Evolutionary conservation across 202 grass and related monocot genomes (phyloP), one percentile per base, ranked within the genome.

Genomic region (Carex arenaria): DNA sequence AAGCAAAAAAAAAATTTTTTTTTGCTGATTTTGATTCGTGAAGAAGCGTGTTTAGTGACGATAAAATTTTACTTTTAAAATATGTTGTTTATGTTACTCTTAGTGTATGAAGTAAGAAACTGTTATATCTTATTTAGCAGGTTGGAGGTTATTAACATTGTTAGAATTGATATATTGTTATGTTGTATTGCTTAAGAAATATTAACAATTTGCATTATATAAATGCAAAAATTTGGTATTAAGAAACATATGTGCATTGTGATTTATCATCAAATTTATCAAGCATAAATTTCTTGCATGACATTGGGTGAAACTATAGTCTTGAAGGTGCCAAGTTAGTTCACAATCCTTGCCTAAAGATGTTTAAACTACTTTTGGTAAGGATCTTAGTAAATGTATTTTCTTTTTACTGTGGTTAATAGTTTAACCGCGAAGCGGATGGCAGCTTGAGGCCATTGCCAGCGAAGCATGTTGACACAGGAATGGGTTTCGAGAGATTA

Each of bases 381-480:
- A 60, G 51, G 28, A 28, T 78, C 10, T 4, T 59, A 59, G 53
- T 20, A n/a, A 19, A 3, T 12, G 8, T 13, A 59, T 78, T 59
- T 36, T 78, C 17, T 34, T 56, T 74, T 78, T 78, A 38, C 7
- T 78, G 73, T 78, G 52, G 15, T n/a, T 47, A 62, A 62, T 81
- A 96, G 96, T 99, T 92, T 72, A 99, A 99, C 80, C 89, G 96
- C 45, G 96, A 99, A 90, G 60, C 85, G 49, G 93, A 99, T 87
- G 88, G 91, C 72, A 85, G 87, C 71, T 85, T 96, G 85, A 99
- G 88, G 76, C 19, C 91, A 57, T 88, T 99, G 80, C 96, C 96
- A 72, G 85, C 96, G 70, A 99, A 94, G 79, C 96, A 99, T 90
- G 96, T 99, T 81, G 96, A 99, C 80, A 99, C 93, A 63, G 96